A percentile compares a stretch with the other conserved stretches of the same genome.
phyloP scores from a whole-genome alignment of 1,284 basidiomycete species.

The Schizophyllum amplum region DNA sequence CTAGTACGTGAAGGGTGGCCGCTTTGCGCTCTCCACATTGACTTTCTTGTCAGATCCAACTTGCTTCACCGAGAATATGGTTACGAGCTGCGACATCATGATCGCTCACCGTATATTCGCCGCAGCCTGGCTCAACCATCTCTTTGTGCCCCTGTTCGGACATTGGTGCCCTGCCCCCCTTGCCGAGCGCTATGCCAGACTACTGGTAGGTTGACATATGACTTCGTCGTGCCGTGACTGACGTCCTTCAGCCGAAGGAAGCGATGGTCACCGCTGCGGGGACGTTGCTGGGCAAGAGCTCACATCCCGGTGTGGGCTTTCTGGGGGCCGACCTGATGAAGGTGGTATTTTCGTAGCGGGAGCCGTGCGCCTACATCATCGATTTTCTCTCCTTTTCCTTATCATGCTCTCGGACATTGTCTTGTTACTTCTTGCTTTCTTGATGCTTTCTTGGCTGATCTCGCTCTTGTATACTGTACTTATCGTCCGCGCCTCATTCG shows the following conservation, averaged over 20 bases:
- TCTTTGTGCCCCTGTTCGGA: too few relatives aligned
- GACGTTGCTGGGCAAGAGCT: not conserved
- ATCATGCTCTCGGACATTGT: not conserved
- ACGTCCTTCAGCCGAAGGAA: not conserved
- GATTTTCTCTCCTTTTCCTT: not conserved
- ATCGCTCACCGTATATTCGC: too few relatives aligned
- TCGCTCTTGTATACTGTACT: too few relatives aligned
- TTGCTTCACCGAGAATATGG: too few relatives aligned
- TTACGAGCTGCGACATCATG: too few relatives aligned
- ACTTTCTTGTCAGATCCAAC: too few relatives aligned
- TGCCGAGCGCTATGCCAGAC: not conserved
- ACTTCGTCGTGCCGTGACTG: not conserved
- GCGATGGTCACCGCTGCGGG: not conserved
- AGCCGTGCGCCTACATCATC: not conserved
- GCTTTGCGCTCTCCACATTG: too few relatives aligned
- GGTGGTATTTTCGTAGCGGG: not conserved
- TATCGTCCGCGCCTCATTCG: too few relatives aligned
- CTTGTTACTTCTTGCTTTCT: too few relatives aligned
- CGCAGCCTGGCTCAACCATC: too few relatives aligned
- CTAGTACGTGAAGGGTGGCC: not conserved
- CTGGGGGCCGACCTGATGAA: not conserved
- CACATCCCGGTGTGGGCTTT: not conserved
- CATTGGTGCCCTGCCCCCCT: too few relatives aligned
- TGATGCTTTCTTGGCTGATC: too few relatives aligned
- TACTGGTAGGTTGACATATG: not conserved